Percentiles rank a stretch among this genome's conserved stretches.
These are phyloP conservation scores for Protomyces inouyei DNA, from an alignment of 1,139 yeast species.

Conservation along the genomic window DNA sequence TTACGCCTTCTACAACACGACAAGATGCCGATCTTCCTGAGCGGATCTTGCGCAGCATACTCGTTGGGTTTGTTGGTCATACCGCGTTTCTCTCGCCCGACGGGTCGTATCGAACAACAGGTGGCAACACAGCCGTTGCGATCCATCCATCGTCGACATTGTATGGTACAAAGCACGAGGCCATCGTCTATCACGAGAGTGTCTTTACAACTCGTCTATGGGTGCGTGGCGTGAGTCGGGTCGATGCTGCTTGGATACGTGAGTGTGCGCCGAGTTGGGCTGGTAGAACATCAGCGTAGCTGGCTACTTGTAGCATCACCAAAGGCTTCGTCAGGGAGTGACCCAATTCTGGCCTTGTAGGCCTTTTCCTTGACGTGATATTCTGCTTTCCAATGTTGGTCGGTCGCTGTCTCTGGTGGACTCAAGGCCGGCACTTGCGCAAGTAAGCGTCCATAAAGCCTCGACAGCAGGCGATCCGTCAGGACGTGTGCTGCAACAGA, in stretches of 20 bases:
- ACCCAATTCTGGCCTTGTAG: neutral
- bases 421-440: neutral
- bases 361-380: neutral
- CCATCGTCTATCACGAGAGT: conserved; percentile 89
- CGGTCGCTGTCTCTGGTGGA: neutral
- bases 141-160: conserved; percentile 89
- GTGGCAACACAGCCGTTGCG: conserved; percentile 58
- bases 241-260: conserved; percentile 76
- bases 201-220: conserved; percentile 91
- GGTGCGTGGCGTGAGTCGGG: conserved; percentile 80
- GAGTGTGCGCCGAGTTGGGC: conserved; percentile 21
- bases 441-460: neutral
- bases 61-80: conserved; percentile 74
- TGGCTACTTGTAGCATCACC: neutral
- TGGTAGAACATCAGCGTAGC: neutral
- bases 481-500: neutral
- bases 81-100: conserved; percentile 96
- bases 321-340: neutral
- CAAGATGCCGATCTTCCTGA: conserved; percentile 34
- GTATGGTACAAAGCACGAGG: conserved; percentile 77
- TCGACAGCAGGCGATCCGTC: neutral
- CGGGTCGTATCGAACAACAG: conserved; percentile 78
- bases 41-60: conserved; percentile 60
- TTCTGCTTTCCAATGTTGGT: neutral
- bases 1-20: neutral